Evolutionary conservation across 2,329 filamentous ascomycete species (phyloP).

Genomic region (Akanthomyces dipterigenus): DNA sequence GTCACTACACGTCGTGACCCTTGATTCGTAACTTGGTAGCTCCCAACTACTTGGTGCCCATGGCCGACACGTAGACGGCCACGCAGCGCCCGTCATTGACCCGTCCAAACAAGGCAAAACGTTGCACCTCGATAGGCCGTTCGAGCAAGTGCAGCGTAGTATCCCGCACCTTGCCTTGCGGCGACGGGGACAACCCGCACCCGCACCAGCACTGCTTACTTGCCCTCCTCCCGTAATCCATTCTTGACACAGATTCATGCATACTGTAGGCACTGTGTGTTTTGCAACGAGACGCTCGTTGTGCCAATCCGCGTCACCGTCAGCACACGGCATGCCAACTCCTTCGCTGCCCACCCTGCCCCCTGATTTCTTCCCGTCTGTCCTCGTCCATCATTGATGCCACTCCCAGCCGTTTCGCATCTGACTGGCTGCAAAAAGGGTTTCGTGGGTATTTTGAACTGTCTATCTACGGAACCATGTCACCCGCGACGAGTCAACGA

Average conservation of each 20-base stretch:
- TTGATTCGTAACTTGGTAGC: background rate
- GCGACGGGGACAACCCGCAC: background rate
- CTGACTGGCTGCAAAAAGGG: no score
- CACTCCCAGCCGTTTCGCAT: no score
- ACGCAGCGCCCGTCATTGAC: background rate
- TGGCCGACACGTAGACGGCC: background rate
- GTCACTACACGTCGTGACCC: no score
- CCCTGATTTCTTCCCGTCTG: no score
- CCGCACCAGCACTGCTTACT: background rate
- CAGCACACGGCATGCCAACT: background rate
- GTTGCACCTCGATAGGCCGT: background rate
- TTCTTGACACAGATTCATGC: no score
- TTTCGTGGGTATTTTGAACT: no score
- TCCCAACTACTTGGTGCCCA: background rate
- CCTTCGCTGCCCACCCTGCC: no score
- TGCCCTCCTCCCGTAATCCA: no score
- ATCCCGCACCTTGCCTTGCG: background rate
- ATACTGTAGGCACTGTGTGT: background rate
- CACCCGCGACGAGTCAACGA: background rate
- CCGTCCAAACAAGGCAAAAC: conserved; percentile 6
- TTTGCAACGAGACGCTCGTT: no score
- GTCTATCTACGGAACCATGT: background rate
- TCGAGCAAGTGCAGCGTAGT: background rate
- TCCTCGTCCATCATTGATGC: no score
- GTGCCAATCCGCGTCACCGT: background rate